A percentile compares a stretch with the other conserved stretches of the same genome.
Evolutionary conservation across 2,329 filamentous ascomycete genomes (phyloP).

Genomic region (Pseudocercospora cruenta): DNA sequence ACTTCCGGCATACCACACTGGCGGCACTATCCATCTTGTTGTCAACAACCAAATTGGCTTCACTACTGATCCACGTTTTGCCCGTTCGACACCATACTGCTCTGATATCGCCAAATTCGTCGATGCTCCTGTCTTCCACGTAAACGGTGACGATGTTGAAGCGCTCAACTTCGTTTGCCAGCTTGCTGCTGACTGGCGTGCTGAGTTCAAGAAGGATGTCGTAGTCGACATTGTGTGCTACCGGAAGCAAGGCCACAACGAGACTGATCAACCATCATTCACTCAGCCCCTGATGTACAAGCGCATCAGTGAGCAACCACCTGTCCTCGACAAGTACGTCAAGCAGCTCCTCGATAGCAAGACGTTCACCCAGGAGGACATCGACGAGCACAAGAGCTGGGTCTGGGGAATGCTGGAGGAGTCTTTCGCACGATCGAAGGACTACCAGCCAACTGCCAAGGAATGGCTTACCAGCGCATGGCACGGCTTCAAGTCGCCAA

Average conservation of each 20-base stretch:
- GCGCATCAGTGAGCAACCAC: constrained; percentile 82
- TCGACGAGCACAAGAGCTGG: constrained; percentile 99
- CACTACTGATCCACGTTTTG: constrained; percentile 96
- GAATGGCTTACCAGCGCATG: constrained; percentile 98
- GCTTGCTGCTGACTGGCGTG: constrained; percentile 94
- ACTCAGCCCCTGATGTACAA: constrained; percentile 99
- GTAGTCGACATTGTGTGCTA: constrained; percentile 99
- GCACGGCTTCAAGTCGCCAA: constrained; percentile 99
- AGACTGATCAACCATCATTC: constrained; percentile 98
- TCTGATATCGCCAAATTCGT: constrained; percentile 99
- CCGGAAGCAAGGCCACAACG: constrained; percentile 98
- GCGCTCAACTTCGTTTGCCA: constrained; percentile 98
- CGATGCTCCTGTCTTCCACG: constrained; percentile 97
- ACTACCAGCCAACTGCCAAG: constrained; percentile 93
- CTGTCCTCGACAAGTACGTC: constrained; percentile 87
- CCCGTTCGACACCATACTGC: constrained; percentile 97
- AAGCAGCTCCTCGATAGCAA: constrained; percentile 88
- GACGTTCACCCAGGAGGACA: constrained; percentile 94
- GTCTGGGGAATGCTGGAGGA: constrained; percentile 99
- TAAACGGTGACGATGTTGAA: constrained; percentile 98
- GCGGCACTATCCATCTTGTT: constrained; percentile 93
- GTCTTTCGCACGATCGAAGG: constrained; percentile 95
- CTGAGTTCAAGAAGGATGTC: constrained; percentile 97
- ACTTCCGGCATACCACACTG: constrained; percentile 93
- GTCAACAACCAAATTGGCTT: constrained; percentile 99